Percentiles rank a stretch among this genome's conserved stretches.
Conservation (phyloP, 116 monocot genomes). For the Trichopus zeylanicus region DNA sequence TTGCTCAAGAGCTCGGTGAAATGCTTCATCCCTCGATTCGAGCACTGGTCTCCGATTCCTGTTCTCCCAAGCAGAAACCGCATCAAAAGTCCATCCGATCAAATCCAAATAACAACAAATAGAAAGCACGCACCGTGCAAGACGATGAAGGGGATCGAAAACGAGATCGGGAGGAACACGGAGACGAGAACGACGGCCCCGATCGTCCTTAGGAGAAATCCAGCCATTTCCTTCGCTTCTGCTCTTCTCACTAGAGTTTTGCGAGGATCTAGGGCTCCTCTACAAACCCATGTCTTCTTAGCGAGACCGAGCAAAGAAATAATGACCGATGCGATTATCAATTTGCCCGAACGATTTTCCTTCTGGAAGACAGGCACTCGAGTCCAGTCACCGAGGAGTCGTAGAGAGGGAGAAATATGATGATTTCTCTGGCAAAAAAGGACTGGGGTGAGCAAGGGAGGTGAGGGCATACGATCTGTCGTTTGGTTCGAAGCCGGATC, state of each 20-base stretch:
- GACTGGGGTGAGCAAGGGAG: no score
- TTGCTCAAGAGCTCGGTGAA: conserved; percentile 70
- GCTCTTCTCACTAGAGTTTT: not conserved
- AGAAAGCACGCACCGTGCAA: conserved; percentile 46
- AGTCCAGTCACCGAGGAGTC: no score
- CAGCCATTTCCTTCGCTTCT: not conserved
- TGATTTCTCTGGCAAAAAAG: no score
- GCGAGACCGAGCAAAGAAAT: no score
- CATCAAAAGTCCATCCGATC: not conserved
- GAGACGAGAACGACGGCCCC: not conserved
- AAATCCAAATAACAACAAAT: not conserved
- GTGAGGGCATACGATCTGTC: no score
- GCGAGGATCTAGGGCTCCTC: no score
- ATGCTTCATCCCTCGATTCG: conserved; percentile 50
- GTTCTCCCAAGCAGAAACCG: not conserved
- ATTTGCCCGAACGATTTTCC: no score
- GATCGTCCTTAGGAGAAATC: not conserved
- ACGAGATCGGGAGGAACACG: conserved; percentile 17
- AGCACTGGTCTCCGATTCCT: conserved; percentile 90
- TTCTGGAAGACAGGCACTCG: no score
- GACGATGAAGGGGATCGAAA: conserved; percentile 68
- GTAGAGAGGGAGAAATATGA: no score
- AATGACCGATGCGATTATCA: no score
- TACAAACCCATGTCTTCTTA: no score
- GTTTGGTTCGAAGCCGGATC: no score